Evolutionary conservation across 2,329 filamentous ascomycete genomes (phyloP), one percentile per base, ranked within the genome.

Genomic region (Trichoderma cornu-damae): DNA sequence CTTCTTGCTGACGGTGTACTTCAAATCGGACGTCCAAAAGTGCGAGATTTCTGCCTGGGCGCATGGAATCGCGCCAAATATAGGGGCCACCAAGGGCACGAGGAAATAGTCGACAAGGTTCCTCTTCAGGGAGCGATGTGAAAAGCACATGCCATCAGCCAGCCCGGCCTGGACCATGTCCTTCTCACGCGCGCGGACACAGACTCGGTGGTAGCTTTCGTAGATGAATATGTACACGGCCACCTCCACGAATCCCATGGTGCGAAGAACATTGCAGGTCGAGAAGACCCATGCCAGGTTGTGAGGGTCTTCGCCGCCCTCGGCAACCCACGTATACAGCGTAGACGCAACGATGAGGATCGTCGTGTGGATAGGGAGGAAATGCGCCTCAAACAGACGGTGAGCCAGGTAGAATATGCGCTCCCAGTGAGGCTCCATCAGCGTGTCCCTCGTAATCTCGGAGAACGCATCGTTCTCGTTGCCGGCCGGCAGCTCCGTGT

Each of bases 1-100:
- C 68, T 89, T 90, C 70, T 85, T 83, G 73, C 85, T 88, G 65
- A 90, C 86, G 0, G 83, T 81, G 70, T 90, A 90, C 9, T 86
- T 83, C 62, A 90, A 68, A 57, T 87, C 77, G 32, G 85, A 74
- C 0, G 84, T 88, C 80, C 85, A 89, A 66, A 89, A 83, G 67
- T 90, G 87, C 66, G 78, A 82, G 55, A 89, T 70, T 61, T 87
- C 81, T 2, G 87, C 87, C 61, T 89, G 84, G 4, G 84, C 76
- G 42, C 83, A 82, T 0, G 87, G 87, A 16, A 89, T 79, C 0
- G 84, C 80, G 16, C 86, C 86, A 64, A 84, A 89, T 2, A 89
- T 63, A 1, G 85, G 84, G 4, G 85, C 86, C 8, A 87, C 84
- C 8, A 89, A 67, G 0, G 86, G 86, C 22, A 88, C 85, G 66